Percentiles rank a stretch among this genome's conserved stretches.
phyloP scores from a whole-genome alignment of 192 early-diverging fungal genomes.

The Rhizoclosmatium sp. region DNA sequence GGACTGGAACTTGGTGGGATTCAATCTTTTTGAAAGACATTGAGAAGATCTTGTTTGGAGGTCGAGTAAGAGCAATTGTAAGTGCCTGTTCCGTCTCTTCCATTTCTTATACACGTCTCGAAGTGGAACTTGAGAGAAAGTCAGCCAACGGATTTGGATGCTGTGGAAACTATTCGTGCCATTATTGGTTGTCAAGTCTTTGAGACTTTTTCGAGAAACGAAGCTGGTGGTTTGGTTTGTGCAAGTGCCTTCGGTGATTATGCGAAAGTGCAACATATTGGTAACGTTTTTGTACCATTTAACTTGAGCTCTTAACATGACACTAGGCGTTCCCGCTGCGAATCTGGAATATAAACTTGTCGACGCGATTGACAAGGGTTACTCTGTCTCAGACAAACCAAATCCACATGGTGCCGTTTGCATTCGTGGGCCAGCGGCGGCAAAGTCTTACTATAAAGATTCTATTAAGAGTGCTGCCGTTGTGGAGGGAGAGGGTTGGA shows the following conservation, averaged over 20 bases:
- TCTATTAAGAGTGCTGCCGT: not conserved
- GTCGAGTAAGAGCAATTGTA: conserved; percentile 21
- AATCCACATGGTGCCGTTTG: conserved; percentile 91
- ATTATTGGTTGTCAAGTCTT: conserved; percentile 15
- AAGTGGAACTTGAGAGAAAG: conserved; percentile 13
- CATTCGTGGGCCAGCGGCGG: conserved; percentile 18
- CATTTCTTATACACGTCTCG: not conserved
- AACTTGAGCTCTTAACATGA: conserved; percentile 13
- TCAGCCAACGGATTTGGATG: not conserved
- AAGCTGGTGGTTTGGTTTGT: conserved; percentile 13
- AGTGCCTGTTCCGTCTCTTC: conserved; percentile 1
- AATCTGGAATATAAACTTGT: conserved; percentile 78
- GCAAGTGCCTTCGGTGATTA: conserved; percentile 19
- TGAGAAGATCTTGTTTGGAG: conserved; percentile 17
- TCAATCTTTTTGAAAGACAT: conserved; percentile 2
- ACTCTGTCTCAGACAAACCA: conserved; percentile 82
- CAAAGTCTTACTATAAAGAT: conserved; percentile 10
- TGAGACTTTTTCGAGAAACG: not conserved
- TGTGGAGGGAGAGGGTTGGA: conserved; percentile 21
- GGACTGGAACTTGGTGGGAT: conserved; percentile 12
- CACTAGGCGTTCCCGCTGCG: conserved; percentile 29
- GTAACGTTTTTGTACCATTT: not conserved
- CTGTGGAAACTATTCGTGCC: conserved; percentile 18
- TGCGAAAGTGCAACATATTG: not conserved
- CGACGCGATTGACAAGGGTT: conserved; percentile 90